Conservation (phyloP, 768 basidiomycete species). For the Pholiota conissans region DNA sequence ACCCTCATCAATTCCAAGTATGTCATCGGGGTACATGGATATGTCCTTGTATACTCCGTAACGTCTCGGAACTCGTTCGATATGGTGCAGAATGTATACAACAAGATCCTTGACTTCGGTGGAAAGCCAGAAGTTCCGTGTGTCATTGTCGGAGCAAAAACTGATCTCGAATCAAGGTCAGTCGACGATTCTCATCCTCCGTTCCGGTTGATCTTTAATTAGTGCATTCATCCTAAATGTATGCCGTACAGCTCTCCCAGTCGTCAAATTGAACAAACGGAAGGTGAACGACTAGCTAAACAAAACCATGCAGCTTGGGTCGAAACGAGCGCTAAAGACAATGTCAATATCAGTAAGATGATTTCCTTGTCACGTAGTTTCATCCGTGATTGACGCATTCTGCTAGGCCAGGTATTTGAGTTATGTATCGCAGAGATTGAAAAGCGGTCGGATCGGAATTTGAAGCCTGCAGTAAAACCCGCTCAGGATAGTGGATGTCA, state of each 20-base stretch:
- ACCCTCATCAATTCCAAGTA: slow-evolving; percentile 87
- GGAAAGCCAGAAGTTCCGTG: slow-evolving; percentile 83
- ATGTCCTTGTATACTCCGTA: slow-evolving; percentile 90
- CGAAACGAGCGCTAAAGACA: slow-evolving; percentile 83
- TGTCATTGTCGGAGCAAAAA: slow-evolving; percentile 90
- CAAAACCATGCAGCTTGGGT: slow-evolving; percentile 74
- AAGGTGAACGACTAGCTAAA: slow-evolving; percentile 72
- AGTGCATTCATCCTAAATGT: background rate
- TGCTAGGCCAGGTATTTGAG: slow-evolving; percentile 73
- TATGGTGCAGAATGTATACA: slow-evolving; percentile 87
- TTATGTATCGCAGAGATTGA: slow-evolving; percentile 80
- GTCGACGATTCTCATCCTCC: slow-evolving; percentile 23
- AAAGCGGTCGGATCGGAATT: slow-evolving; percentile 44
- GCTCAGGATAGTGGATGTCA: slow-evolving; percentile 43
- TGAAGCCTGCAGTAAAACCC: slow-evolving; percentile 38
- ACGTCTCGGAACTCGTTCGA: slow-evolving; percentile 84
- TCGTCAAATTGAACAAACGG: slow-evolving; percentile 66
- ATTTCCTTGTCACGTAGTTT: background rate
- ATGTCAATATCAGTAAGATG: slow-evolving; percentile 75
- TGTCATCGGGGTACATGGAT: slow-evolving; percentile 93
- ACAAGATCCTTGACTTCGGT: slow-evolving; percentile 89
- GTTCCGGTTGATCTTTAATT: background rate
- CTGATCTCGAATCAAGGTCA: slow-evolving; percentile 75
- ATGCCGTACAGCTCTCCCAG: slow-evolving; percentile 21
- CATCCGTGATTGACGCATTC: background rate